Evolutionary conservation across 1,284 basidiomycete species (phyloP).

Genomic region (Takashimella koratensis): DNA sequence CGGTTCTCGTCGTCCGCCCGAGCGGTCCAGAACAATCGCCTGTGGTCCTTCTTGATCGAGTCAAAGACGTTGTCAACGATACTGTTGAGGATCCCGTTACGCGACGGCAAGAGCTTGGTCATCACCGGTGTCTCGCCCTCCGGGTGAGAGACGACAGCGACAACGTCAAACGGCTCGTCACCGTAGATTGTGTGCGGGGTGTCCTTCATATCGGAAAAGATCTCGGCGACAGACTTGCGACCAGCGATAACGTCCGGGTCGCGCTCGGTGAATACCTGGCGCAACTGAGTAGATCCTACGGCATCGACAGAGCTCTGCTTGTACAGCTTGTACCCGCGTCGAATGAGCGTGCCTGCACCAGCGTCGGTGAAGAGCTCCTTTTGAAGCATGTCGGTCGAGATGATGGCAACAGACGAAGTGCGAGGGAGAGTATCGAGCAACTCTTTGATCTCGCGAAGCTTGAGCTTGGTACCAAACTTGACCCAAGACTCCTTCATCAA

Average conservation of each 20-base stretch:
- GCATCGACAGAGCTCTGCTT: conserved; percentile 76
- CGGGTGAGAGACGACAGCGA: conserved; percentile 92
- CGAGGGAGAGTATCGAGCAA: conserved; percentile 96
- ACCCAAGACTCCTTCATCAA: conserved; percentile 99
- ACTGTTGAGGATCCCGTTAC: conserved; percentile 85
- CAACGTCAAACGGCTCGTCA: conserved; percentile 92
- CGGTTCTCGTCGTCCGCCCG: conserved; percentile 92
- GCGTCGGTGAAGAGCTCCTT: conserved; percentile 99
- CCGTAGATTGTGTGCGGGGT: conserved; percentile 93
- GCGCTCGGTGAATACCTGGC: conserved; percentile 87
- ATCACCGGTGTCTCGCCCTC: conserved; percentile 85
- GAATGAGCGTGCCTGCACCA: conserved; percentile 95
- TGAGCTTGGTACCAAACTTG: conserved; percentile 98
- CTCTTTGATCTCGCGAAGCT: conserved; percentile 98
- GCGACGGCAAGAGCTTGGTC: conserved; percentile 84
- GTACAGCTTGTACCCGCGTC: conserved; percentile 96
- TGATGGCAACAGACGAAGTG: conserved; percentile 96
- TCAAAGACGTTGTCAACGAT: conserved; percentile 97
- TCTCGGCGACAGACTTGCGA: conserved; percentile 80
- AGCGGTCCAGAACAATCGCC: conserved; percentile 93
- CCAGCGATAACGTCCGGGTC: conserved; percentile 88
- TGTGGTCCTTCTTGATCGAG: conserved; percentile 91
- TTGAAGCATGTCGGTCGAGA: conserved; percentile 87
- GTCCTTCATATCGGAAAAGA: conserved; percentile 74
- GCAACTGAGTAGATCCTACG: conserved; percentile 87